Evolutionary conservation across 2,329 filamentous ascomycete species (phyloP).

Genomic region (Talaromyces piceae): DNA sequence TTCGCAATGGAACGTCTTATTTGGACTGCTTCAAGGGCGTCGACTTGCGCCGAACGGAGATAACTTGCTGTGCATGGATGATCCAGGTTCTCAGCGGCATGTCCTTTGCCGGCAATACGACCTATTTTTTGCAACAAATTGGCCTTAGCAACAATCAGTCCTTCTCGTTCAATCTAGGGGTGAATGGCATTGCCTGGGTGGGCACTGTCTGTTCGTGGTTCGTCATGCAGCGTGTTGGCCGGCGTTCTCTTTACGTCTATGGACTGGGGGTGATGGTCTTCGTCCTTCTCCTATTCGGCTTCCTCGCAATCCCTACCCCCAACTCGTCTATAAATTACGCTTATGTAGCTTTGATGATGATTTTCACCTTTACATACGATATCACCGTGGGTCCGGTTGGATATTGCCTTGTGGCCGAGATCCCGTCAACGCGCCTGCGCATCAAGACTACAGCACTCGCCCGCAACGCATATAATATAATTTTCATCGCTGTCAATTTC

Average conservation of each 20-base stretch:
- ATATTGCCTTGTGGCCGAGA: conserved; percentile 48
- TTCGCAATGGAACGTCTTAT: conserved; percentile 17
- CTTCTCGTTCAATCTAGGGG: conserved; percentile 44
- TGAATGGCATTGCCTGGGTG: conserved; percentile 54
- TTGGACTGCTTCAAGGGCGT: conserved; percentile 23
- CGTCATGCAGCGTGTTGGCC: conserved; percentile 30
- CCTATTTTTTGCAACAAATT: conserved; percentile 32
- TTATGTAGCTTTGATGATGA: conserved; percentile 42
- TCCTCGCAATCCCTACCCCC: conserved; percentile 11
- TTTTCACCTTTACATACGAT: conserved; percentile 50
- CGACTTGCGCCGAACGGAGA: conserved; percentile 35
- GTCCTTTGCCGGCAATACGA: conserved; percentile 22
- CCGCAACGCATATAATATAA: conserved; percentile 45
- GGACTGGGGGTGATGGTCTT: conserved; percentile 23
- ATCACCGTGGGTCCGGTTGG: conserved; percentile 49
- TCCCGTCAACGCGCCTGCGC: conserved; percentile 48
- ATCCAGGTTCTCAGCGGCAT: conserved; percentile 26
- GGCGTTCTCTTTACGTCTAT: conserved; percentile 33
- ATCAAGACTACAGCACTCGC: conserved; percentile 51
- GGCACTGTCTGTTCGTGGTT: conserved; percentile 48
- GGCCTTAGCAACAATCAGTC: conserved; percentile 37
- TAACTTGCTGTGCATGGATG: conserved; percentile 29
- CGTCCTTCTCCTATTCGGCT: conserved; percentile 24
- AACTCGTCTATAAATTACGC: conserved; percentile 18
- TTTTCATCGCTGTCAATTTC: conserved; percentile 41